A percentile compares a stretch with the other conserved stretches of the same genome.
phyloP scores from a whole-genome alignment of 179 eudicot genomes.

The Beta corolliflora region DNA sequence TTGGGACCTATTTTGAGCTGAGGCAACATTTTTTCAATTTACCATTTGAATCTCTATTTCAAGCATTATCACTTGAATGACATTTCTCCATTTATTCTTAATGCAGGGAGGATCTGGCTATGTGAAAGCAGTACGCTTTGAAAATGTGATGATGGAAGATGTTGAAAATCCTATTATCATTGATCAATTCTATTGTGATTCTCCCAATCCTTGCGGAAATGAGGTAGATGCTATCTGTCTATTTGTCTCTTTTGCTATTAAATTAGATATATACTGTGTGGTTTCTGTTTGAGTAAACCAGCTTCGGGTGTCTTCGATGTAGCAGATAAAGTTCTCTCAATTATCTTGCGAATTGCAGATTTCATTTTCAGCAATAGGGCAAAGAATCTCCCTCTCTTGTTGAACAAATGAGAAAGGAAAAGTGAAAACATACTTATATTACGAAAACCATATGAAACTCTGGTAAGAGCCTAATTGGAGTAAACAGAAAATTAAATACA shows the following conservation, averaged over 20 bases:
- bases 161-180: constrained; percentile 83
- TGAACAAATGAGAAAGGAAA: constrained; percentile 3
- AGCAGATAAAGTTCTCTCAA: neutral
- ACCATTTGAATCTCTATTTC: neutral
- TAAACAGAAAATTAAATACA: constrained; percentile 8
- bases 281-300: neutral
- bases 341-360: neutral
- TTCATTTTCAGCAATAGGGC: neutral
- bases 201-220: constrained; percentile 65
- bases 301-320: neutral
- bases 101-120: constrained; percentile 87
- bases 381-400: constrained; percentile 7
- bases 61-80: neutral
- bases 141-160: constrained; percentile 74
- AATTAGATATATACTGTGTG: neutral
- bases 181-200: constrained; percentile 91
- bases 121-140: constrained; percentile 65
- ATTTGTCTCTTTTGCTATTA: neutral
- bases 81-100: neutral
- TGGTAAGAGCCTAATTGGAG: constrained; percentile 5
- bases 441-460: constrained; percentile 10
- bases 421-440: neutral
- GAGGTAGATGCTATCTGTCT: constrained; percentile 42
- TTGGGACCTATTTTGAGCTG: neutral
- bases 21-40: neutral